Evolutionary conservation across 176 grass and related monocot species (phyloP), one percentile per base, ranked within the genome.

Genomic region (Alloteropsis semialata): DNA sequence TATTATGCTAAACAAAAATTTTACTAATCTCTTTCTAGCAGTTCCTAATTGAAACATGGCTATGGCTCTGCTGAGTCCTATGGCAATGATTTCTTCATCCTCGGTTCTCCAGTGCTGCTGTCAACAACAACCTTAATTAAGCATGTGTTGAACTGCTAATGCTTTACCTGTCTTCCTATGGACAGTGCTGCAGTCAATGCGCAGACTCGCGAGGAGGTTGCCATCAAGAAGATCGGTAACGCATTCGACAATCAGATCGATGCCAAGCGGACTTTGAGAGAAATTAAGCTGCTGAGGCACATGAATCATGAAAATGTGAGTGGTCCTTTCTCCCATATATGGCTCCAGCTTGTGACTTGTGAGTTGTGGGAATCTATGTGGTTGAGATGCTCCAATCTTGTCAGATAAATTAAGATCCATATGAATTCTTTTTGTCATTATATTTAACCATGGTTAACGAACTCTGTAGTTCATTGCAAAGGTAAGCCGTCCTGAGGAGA

Each of bases 161-260:
- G 55, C 3, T 25, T 25, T 27, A 44, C 13, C 17, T 17, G 14
- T 32, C 1, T 68, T 56, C 32, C 70, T 74, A 41, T 48, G 51
- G 81, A 15, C 87, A 99, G 96, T 76, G 96, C 96, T 65, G 96
- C 91, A 34, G 79, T 94, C 37, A 99, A 99, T 75, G 87, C 91
- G 6, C 93, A 92, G 82, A 99, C 89, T 38, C 85, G 74, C 5
- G 93, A 96, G 85, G 91, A 94, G 85, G 91, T 99, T 27, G 96
- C 96, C 18, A 96, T 99, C 74, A 99, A 99, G 80, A 99, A 99
- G 85, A 99, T 99, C 10, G 96, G 96, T 21, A 99, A 99, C 85
- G 93, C 96, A 18, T 99, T 99, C 50, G 96, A 99, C 69, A 99
- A 99, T 11, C 87, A 90, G 87, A 91, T 96, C 21, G 96, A 99